Evolutionary conservation across 192 early-diverging fungal species (phyloP).

Genomic region (Gamsiella multidivaricata): DNA sequence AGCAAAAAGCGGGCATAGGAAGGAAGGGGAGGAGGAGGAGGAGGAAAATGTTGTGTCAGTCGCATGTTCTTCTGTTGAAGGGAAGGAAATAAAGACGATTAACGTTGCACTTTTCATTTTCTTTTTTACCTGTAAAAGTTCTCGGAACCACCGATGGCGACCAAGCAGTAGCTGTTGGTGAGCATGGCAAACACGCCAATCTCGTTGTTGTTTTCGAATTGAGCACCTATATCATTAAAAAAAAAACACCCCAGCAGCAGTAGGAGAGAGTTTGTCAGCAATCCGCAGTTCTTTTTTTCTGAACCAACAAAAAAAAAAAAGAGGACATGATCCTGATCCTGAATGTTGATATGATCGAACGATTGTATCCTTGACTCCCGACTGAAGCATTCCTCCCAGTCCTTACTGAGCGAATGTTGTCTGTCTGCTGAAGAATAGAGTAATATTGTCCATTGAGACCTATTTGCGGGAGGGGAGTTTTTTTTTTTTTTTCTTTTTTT

Average conservation of each 20-base stretch:
- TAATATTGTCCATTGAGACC: too few relatives aligned
- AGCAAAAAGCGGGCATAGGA: not conserved
- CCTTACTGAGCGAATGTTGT: too few relatives aligned
- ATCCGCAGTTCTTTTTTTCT: not conserved
- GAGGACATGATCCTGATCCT: not conserved
- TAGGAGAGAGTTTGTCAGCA: not conserved
- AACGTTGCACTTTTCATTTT: not conserved
- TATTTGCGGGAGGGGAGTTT: too few relatives aligned
- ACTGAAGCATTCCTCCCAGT: too few relatives aligned
- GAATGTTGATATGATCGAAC: too few relatives aligned
- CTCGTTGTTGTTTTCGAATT: constrained; percentile 99
- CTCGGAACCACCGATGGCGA: constrained; percentile 97
- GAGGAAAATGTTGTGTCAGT: too few relatives aligned
- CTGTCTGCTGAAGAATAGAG: not conserved
- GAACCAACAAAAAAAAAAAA: not conserved
- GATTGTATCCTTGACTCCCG: not conserved
- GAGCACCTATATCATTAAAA: constrained; percentile 69
- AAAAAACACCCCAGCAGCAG: not conserved
- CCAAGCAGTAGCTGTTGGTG: constrained; percentile 98
- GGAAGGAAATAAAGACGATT: not conserved
- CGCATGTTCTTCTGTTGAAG: not conserved
- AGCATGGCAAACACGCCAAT: constrained; percentile 98
- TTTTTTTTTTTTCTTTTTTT: too few relatives aligned
- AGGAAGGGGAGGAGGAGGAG: not conserved
- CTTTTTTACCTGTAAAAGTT: constrained; percentile 94